These are phyloP conservation scores for Candida silvicultrix DNA, from an alignment of 805 yeast genomes.

Conservation along the genomic window DNA sequence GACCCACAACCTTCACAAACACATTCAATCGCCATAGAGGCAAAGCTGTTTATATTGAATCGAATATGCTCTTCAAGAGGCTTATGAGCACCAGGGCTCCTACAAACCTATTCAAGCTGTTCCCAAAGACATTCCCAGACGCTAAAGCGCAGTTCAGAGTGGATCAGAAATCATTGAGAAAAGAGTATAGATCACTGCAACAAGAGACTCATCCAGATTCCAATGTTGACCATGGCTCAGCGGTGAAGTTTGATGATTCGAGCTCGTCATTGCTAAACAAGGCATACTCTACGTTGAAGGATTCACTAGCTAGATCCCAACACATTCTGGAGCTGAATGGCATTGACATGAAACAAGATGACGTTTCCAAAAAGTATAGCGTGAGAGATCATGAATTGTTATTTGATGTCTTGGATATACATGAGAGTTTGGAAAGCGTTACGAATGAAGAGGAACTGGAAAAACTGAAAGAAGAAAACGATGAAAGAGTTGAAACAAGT, in stretches of 20 bases:
- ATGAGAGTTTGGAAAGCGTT: conserved; percentile 74
- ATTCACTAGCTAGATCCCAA: conserved; percentile 68
- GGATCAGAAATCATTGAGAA: conserved; percentile 49
- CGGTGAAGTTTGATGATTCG: conserved; percentile 23
- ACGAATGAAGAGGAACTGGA: conserved; percentile 51
- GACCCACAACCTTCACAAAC: not conserved
- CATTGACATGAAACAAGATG: conserved; percentile 57
- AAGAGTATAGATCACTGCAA: conserved; percentile 73
- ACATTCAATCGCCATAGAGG: not conserved
- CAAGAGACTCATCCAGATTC: conserved; percentile 78
- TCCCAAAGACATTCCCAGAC: conserved; percentile 68
- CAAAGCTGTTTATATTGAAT: no score
- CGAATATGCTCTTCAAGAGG: conserved; percentile 5
- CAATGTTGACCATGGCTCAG: conserved; percentile 16
- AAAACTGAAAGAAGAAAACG: conserved; percentile 47
- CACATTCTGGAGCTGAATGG: conserved; percentile 41
- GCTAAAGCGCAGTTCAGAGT: conserved; percentile 66
- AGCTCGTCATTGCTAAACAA: conserved; percentile 56
- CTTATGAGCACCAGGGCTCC: conserved; percentile 4
- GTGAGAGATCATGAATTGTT: conserved; percentile 50
- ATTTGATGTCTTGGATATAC: conserved; percentile 76
- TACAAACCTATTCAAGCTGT: conserved; percentile 47
- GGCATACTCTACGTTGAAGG: conserved; percentile 67
- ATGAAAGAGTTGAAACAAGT: conserved; percentile 41
- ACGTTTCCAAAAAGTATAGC: conserved; percentile 36